A percentile compares a stretch with the other conserved stretches of the same genome.
phyloP scores from a whole-genome alignment of 225 moss, liverwort and hornwort species.

The Marchantia polymorpha region DNA sequence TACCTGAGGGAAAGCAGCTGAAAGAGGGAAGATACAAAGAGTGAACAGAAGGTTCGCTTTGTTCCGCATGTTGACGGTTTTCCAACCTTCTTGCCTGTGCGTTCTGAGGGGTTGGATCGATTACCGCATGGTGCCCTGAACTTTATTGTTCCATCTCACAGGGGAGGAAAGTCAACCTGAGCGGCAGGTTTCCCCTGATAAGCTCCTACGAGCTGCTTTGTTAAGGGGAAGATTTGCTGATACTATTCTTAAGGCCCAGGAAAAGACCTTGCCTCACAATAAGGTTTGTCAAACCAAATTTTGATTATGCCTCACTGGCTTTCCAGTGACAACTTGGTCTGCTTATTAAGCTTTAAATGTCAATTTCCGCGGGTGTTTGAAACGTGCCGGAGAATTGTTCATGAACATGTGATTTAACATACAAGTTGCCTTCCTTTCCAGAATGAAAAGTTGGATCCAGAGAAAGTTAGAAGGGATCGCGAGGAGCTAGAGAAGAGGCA shows the following conservation, averaged over 20 bases:
- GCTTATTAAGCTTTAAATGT: not conserved
- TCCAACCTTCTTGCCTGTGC: conserved; percentile 2
- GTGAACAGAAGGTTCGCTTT: conserved; percentile 2
- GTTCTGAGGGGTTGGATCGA: conserved; percentile 4
- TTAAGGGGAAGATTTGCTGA: conserved; percentile 79
- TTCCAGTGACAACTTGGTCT: no score
- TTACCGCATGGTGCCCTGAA: conserved; percentile 8
- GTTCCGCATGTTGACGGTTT: conserved; percentile 12
- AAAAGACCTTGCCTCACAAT: conserved; percentile 53
- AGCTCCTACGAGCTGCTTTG: conserved; percentile 57
- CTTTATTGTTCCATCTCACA: conserved; percentile 19
- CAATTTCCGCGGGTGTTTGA: not conserved
- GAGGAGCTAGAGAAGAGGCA: conserved; percentile 69
- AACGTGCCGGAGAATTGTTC: no score
- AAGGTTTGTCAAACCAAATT: conserved; percentile 38
- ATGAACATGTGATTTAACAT: no score
- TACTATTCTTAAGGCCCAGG: conserved; percentile 63
- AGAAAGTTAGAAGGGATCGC: conserved; percentile 62
- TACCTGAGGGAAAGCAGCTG: not conserved
- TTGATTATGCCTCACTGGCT: not conserved
- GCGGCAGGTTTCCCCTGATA: conserved; percentile 68
- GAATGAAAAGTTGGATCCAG: conserved; percentile 72
- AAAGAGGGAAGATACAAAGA: not conserved
- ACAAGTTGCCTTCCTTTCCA: conserved; percentile 9
- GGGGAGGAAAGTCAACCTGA: conserved; percentile 34